These are phyloP conservation scores for Trichoderma virens DNA, from an alignment of 495 filamentous ascomycete species.

Conservation along the genomic window DNA sequence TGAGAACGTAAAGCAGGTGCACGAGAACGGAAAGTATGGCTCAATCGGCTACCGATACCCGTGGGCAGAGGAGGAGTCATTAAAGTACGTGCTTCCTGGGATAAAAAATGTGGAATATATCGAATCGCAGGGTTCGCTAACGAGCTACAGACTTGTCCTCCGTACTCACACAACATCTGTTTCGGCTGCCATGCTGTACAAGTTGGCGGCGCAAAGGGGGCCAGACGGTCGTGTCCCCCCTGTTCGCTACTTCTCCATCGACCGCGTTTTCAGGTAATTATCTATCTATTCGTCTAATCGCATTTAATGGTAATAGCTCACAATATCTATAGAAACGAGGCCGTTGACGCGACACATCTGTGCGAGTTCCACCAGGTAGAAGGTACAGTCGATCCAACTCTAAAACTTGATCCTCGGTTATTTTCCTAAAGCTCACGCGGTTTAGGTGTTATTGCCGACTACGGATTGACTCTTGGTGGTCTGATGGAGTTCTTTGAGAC, in stretches of 20 bases:
- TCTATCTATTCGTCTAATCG: background rate
- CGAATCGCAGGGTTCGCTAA: constrained; percentile 16
- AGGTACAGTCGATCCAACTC: no score
- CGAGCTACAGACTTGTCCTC: constrained; percentile 57
- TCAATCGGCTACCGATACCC: constrained; percentile 94
- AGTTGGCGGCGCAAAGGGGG: constrained; percentile 61
- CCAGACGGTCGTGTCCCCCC: constrained; percentile 49
- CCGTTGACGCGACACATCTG: constrained; percentile 91
- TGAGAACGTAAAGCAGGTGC: constrained; percentile 75
- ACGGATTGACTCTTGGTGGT: constrained; percentile 79
- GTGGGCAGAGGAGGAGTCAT: constrained; percentile 81
- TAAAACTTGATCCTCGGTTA: background rate
- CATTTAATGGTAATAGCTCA: background rate
- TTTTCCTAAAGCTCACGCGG: background rate
- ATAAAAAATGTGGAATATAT: background rate
- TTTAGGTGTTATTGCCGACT: constrained; percentile 83
- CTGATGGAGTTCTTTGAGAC: constrained; percentile 94
- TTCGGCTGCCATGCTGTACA: constrained; percentile 80
- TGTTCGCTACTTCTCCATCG: constrained; percentile 93
- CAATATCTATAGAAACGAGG: constrained; percentile 45
- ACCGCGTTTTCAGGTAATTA: constrained; percentile 83
- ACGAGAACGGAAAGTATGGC: constrained; percentile 79
- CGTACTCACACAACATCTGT: constrained; percentile 95
- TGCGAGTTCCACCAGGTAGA: constrained; percentile 99
- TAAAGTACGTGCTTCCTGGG: constrained; percentile 22